These are phyloP conservation scores for Skeletonema potamos DNA, from an alignment of 108 stramenopile species.

Conservation along the genomic window DNA sequence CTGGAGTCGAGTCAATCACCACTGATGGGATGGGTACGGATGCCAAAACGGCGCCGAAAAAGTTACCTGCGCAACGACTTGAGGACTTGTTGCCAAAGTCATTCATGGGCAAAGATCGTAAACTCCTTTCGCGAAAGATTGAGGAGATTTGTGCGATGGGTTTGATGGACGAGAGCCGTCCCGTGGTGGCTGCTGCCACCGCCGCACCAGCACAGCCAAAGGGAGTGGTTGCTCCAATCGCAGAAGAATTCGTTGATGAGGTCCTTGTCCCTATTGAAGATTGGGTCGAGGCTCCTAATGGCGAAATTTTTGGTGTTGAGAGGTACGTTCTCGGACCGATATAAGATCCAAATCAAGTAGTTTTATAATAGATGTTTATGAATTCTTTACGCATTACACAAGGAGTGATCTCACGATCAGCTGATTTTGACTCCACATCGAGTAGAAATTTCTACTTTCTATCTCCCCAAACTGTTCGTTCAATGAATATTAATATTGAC, in stretches of 20 bases:
- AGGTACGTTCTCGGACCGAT: neutral
- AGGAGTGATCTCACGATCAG: too few relatives aligned
- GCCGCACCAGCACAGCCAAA: neutral
- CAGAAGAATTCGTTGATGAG: neutral
- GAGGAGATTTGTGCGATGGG: conserved; percentile 68
- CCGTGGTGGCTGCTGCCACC: neutral
- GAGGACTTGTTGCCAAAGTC: conserved; percentile 69
- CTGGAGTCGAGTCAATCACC: neutral
- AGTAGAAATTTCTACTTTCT: too few relatives aligned
- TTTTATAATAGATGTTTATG: neutral
- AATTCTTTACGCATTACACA: too few relatives aligned
- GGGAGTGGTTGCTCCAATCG: neutral
- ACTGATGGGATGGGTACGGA: conserved; percentile 9
- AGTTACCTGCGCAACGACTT: conserved; percentile 48
- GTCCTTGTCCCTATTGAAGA: neutral
- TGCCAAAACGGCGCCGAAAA: conserved; percentile 26
- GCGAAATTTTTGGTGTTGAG: neutral
- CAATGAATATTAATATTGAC: too few relatives aligned
- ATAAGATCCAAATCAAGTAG: neutral
- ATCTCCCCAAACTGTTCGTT: too few relatives aligned
- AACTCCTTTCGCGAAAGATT: conserved; percentile 52
- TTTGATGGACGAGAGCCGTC: conserved; percentile 61
- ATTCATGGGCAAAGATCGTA: conserved; percentile 42
- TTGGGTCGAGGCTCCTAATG: neutral
- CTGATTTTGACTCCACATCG: too few relatives aligned